Base-by-base conservation (phyloP, 2,329 filamentous ascomycete genomes). In the Pseudogymnoascus sp. region DNA sequence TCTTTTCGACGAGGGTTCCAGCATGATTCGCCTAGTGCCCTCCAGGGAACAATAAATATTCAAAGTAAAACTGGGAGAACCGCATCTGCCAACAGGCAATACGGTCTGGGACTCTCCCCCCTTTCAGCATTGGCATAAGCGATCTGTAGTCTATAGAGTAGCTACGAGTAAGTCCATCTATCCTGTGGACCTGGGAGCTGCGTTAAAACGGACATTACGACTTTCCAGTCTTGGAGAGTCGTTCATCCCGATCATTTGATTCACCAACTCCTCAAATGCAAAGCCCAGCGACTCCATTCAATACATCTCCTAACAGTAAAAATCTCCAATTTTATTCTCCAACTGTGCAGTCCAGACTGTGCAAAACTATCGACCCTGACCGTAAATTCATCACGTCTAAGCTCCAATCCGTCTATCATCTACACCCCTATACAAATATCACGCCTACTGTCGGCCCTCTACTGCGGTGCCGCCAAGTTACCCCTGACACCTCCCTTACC, bases 401-500 rank as follows among this genome's bases (percentile, higher is more conserved):
- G 45, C 45, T 52, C 45, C 45, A 52, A 52, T 19, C n/a, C 45
- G 45, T 52, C 45, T 52, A 52, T 52, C 45, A 52, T 52, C 45
- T 52, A 52, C 45, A 52, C 45, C 45, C 26, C 45, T 52, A 52
- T 52, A 52, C 45, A 52, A 52, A 31, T 52, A 52, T 52, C 45
- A 16, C 45, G 19, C n/a, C 26, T 31, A 12, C 33, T 37, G 8
- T 52, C 2, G 8, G 8, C 8, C n/a, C 45, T 6, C 45, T 60
- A 62, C 69, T 64, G 71, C 60, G 70, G 67, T 14, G 71, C 67
- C 39, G 55, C 64, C 45, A 73, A 52, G 41, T 68, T 68, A 16
- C 71, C 72, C 63, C 71, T 67, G 11, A 73, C 71, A 60, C 72
- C 72, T 41, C 71, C 71, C 61, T 73, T 73, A 16, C 65, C 69